Base-by-base conservation (phyloP, 768 basidiomycete genomes). In the Trametes gibbosa region DNA sequence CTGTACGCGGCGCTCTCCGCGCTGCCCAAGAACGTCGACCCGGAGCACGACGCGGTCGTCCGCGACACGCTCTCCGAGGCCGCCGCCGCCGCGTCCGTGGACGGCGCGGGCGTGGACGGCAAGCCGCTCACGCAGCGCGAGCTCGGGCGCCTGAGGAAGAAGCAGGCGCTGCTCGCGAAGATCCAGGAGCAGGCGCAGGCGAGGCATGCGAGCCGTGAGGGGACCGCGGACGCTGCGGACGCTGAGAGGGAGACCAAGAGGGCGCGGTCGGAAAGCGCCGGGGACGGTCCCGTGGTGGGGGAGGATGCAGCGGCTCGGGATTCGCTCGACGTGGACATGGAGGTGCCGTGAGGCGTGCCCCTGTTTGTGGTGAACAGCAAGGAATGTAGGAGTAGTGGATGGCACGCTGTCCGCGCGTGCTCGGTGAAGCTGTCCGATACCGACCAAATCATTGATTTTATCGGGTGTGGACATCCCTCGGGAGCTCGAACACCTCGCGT, bases 1-100 rank as follows among this genome's bases (percentile, higher is more conserved):
- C 72, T 90, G 2, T 92, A 92, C 65, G 72, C 75, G 2, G 75
- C 78, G 50, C 75, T 90, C 27, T 71, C 74, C 0, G 75, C 79
- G 21, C 73, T 90, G 59, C 88, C 89, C 3, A 90, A 90, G 66
- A 77, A 79, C 57, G 69, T 75, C 19, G 79, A 82, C 34, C 73
- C 66, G 4, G 79, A 79, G 39, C 75, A 77, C 53, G 77, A 79
- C 50, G 73, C 72, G n/a, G 75, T 74, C 62, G 70, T 72, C 41
- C 69, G 71, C 4, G 73, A 73, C 10, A 63, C 53, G 53, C 61
- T 65, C 17, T 40, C 54, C 1, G 66, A 67, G 45, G 66, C 59
- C 17, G 58, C 39, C 5, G 41, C 35, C 14, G 61, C 66, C 24
- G 50, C 63, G 7, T 17, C 47, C 10, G 56, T 21, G n/a, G 53